Evolutionary conservation across 352 stramenopile species (phyloP).

Genomic region (Pythium sp.): DNA sequence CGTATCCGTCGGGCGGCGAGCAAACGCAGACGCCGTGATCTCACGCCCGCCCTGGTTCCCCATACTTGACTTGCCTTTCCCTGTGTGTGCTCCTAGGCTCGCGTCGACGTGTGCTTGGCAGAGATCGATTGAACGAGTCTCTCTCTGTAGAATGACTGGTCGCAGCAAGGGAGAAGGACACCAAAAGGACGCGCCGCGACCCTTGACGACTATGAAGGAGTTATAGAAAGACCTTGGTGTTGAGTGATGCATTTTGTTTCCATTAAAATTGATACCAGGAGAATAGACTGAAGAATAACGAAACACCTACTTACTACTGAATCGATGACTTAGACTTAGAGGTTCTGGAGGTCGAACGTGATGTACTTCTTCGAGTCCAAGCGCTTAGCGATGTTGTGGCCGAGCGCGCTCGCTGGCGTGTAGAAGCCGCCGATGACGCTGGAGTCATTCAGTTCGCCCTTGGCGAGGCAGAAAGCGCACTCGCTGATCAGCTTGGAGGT

Average conservation of each 20-base stretch:
- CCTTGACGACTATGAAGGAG: not conserved
- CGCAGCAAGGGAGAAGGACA: too few relatives aligned
- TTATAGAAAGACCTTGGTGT: not conserved
- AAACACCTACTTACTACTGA: not conserved
- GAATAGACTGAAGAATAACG: too few relatives aligned
- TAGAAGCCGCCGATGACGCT: conserved; percentile 46
- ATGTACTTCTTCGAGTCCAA: conserved; percentile 59
- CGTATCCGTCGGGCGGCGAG: conserved; percentile 46
- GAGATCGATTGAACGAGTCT: not conserved
- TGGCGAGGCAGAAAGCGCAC: conserved; percentile 57
- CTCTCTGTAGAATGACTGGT: conserved; percentile 1
- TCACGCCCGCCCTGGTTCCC: conserved; percentile 37
- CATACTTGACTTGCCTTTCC: conserved; percentile 24
- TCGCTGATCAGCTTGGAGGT: conserved; percentile 57
- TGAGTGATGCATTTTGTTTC: too few relatives aligned
- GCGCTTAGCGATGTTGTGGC: conserved; percentile 46
- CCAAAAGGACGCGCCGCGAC: not conserved
- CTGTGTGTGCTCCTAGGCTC: too few relatives aligned
- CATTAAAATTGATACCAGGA: too few relatives aligned
- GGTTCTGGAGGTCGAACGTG: conserved; percentile 37
- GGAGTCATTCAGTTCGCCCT: conserved; percentile 32
- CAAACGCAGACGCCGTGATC: conserved; percentile 36
- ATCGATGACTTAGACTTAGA: not conserved
- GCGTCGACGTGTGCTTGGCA: not conserved
- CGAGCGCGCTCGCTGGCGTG: conserved; percentile 57